These are phyloP conservation scores for Narthecium ossifragum DNA, from an alignment of 106 monocot species.

Conservation along the genomic window DNA sequence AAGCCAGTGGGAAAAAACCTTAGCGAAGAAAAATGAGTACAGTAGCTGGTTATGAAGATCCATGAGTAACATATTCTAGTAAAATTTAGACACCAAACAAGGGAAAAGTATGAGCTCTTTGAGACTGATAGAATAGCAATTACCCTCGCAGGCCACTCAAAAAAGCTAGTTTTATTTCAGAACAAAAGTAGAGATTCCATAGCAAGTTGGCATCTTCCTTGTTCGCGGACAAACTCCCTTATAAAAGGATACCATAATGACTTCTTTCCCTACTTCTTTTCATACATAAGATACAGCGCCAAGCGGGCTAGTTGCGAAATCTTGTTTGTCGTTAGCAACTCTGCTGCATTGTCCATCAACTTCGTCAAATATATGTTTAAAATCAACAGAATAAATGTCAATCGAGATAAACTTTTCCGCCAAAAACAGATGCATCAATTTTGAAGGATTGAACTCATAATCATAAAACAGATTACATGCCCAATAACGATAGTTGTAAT, in stretches of 20 bases:
- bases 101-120: neutral
- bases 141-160: constrained; percentile 84
- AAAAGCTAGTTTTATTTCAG: constrained; percentile 77
- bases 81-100: no score
- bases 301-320: constrained; percentile 93
- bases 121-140: constrained; percentile 10
- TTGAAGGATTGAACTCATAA: no score
- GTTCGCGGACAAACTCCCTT: constrained; percentile 85
- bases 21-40: no score
- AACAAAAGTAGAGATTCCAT: constrained; percentile 96
- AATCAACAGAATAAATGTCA: no score
- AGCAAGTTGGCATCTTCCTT: constrained; percentile 88
- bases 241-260: constrained; percentile 97
- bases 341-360: constrained; percentile 53
- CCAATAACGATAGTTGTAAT: no score
- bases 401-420: no score
- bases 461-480: no score
- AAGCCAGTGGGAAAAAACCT: no score
- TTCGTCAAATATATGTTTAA: no score
- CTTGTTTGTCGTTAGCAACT: constrained; percentile 92
- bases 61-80: no score
- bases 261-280: constrained; percentile 91
- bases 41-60: no score
- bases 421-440: no score
- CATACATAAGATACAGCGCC: constrained; percentile 98